Conservation (phyloP, 306 rosid genomes). For the Ammopiptanthus mongolicus region DNA sequence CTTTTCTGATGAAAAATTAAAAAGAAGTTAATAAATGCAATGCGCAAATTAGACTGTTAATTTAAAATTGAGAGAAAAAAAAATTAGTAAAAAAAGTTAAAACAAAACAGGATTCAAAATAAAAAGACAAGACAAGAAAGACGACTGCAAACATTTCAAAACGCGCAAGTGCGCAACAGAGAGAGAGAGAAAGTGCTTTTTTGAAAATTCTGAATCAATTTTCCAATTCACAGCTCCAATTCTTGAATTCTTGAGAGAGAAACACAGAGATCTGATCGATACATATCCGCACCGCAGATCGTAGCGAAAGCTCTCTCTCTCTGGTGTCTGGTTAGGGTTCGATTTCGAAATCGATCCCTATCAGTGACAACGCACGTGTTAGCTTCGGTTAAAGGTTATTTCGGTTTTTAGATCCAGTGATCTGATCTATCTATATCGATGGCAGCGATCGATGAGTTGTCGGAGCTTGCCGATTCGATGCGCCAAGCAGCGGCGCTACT, state of each 20-base stretch:
- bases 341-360: constrained; percentile 37
- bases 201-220: constrained; percentile 24
- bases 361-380: background rate
- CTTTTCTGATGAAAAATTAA: background rate
- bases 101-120: constrained; percentile 31
- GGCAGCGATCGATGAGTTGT: constrained; percentile 96
- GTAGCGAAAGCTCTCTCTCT: background rate
- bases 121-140: constrained; percentile 1
- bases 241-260: constrained; percentile 21
- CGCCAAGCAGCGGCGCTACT: constrained; percentile 83
- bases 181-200: constrained; percentile 21
- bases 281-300: constrained; percentile 11
- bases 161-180: constrained; percentile 18
- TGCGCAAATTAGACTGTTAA: background rate
- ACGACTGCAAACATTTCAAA: constrained; percentile 23
- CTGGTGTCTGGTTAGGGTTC: constrained; percentile 30
- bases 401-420: constrained; percentile 38
- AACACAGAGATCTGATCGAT: constrained; percentile 32
- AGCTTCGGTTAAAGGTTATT: background rate
- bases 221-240: background rate
- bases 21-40: no score
- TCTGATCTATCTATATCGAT: constrained; percentile 29
- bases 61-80: background rate
- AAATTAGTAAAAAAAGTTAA: background rate
- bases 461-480: constrained; percentile 83